Evolutionary conservation across 2,329 filamentous ascomycete genomes (phyloP).

Genomic region (Fusarium newnesense): DNA sequence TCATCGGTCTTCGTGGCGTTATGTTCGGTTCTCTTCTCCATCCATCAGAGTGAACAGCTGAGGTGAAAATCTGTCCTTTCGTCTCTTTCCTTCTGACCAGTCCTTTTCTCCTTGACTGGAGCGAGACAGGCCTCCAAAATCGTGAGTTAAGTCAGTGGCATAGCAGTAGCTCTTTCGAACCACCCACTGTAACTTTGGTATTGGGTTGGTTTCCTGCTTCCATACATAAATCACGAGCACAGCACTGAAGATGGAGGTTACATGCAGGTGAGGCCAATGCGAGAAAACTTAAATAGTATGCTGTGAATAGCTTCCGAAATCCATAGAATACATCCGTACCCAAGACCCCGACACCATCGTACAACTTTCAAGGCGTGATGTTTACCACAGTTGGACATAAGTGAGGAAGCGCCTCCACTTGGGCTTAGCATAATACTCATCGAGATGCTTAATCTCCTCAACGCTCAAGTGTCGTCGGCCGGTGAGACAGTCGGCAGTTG

Average conservation of each 20-base stretch:
- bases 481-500: constrained; percentile 30
- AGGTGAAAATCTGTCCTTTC: background rate
- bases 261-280: background rate
- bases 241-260: no score
- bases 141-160: background rate
- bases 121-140: accelerated
- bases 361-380: background rate
- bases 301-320: background rate
- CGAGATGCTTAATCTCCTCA: constrained; percentile 33
- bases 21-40: background rate
- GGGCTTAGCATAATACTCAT: constrained; percentile 24
- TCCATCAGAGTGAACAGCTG: accelerated
- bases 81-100: background rate
- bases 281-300: no score
- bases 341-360: background rate
- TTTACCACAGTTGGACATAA: constrained; percentile 34
- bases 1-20: no score
- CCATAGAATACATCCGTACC: background rate
- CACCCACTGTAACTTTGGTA: background rate
- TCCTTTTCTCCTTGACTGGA: background rate
- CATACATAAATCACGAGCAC: background rate
- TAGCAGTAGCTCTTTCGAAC: background rate
- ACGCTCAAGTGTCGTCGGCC: constrained; percentile 20
- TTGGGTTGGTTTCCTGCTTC: no score
- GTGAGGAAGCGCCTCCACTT: constrained; percentile 37